Base-by-base conservation (phyloP, 495 filamentous ascomycete species). In the Neurospora hispaniola region DNA sequence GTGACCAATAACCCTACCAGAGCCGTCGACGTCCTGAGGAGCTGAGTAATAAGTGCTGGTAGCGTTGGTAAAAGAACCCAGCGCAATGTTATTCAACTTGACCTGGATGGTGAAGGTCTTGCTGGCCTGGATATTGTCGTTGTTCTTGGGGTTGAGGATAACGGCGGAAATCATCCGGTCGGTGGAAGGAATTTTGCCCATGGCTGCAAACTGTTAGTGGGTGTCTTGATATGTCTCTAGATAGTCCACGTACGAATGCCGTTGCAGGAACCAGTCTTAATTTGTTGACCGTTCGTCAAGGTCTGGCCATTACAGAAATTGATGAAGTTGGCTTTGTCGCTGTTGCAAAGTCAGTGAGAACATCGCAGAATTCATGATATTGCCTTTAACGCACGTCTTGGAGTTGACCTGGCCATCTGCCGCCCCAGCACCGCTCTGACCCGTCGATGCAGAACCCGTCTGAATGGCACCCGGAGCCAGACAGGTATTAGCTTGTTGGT, bases 121-220 rank as follows among this genome's bases (percentile, higher is more conserved):
- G 76, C 88, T 82, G 7, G 82, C 78, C 16, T 78, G 39, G 44
- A 91, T 69, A 73, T 86, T 80, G 69, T 85, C 80, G 43, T 80
- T 81, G 69, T 88, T 81, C 54, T 80, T 54, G 23, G 91, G 91
- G 78, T 80, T 84, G 44, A 84, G 74, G 74, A 93, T 85, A 70
- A 92, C 85, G 35, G 89, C 85, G 5, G 91, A 92, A 71, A 92
- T 85, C 91, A 93, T 93, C 42, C 87, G 85, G 68, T 74, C 79
- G 43, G 80, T 82, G 41, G 88, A 80, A 3, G 91, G 91, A 74
- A 93, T 92, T 70, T 92, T 85, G 73, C 91, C 91, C 90, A 93
- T 93, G 5, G 83, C 88, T 88, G 79, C 68, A 31, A 59, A 31
- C 9, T 66, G 71, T 82, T 79, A 83, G 79, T 42, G 9, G 31